Evolutionary conservation across 2,329 filamentous ascomycete genomes (phyloP), one percentile per base, ranked within the genome.

Genomic region (Hymenoscyphus occultus): DNA sequence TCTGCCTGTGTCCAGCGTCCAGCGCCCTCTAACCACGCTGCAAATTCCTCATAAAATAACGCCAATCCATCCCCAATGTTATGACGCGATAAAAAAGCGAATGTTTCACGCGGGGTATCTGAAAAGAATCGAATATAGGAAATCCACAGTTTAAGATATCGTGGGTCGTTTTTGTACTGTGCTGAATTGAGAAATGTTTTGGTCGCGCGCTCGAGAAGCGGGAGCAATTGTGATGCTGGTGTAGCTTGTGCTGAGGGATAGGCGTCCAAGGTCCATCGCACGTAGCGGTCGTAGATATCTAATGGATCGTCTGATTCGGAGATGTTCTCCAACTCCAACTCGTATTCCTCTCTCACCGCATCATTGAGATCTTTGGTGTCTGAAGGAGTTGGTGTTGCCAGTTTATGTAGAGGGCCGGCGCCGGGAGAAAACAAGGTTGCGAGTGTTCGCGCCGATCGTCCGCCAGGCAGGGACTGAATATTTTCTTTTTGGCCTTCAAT

Each of bases 401-500:
- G 78, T 73, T 83, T 84, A 63, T 86, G 82, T 40, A 85, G 78
- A 51, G 84, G 82, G 22, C 28, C 14, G 5, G 45, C 14, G 51
- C 85, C 83, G 63, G 91, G 83, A 67, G 93, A 89, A 83, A 92
- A 93, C 39, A 92, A 86, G 63, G 93, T 86, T 39, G 89, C 93
- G 61, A 99, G 88, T 62, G 95, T 93, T 80, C 89, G 91, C 57
- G 94, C 95, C 51, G 94, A 98, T 70, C 95, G 83, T 40, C 89
- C 95, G 68, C 92, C 90, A 16, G 94, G 93, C 13, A 99, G 84
- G 28, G 93, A 89, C 78, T 97, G 93, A 64, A 99, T 97, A 78
- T 99, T 99, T 80, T 99, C 95, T 80, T 99, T 99, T 73, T 97
- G 93, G 58, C 86, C 87, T 80, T 99, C 95, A 79, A 99, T 97